Percentiles rank a stretch among this genome's conserved stretches.
phyloP scores from a whole-genome alignment of 2,329 filamentous ascomycete genomes.

The Sclerotinia trifoliorum region DNA sequence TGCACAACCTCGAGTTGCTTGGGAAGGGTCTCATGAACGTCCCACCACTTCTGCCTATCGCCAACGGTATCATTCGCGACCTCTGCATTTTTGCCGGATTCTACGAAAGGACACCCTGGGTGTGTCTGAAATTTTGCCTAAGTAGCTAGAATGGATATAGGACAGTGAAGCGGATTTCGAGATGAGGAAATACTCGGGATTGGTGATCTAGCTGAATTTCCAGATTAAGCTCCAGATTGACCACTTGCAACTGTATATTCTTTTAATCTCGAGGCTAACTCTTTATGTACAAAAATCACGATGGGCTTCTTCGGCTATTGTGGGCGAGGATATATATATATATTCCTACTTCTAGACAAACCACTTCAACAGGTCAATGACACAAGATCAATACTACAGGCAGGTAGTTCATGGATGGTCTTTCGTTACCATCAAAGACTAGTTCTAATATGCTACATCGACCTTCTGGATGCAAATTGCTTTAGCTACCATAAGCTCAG shows the following conservation, averaged over 20 bases:
- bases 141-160: neutral
- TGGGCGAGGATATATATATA: no score
- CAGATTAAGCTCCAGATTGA: neutral
- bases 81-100: neutral
- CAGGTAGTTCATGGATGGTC: neutral
- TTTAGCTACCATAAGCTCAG: neutral
- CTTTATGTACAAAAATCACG: neutral
- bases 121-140: neutral
- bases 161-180: no score
- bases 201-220: no score
- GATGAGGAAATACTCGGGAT: neutral
- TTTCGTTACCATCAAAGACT: neutral
- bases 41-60: no score
- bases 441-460: no score
- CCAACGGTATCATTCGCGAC: no score
- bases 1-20: neutral
- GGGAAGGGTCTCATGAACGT: neutral
- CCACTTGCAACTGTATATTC: no score
- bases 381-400: neutral
- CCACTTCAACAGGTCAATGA: neutral
- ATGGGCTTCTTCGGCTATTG: rapidly evolving
- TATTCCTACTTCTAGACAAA: no score
- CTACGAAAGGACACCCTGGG: neutral
- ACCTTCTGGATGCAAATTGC: neutral
- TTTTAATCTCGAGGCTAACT: no score